Evolutionary conservation across 768 basidiomycete genomes (phyloP).

Genomic region (Pleurotus tuoliensis): DNA sequence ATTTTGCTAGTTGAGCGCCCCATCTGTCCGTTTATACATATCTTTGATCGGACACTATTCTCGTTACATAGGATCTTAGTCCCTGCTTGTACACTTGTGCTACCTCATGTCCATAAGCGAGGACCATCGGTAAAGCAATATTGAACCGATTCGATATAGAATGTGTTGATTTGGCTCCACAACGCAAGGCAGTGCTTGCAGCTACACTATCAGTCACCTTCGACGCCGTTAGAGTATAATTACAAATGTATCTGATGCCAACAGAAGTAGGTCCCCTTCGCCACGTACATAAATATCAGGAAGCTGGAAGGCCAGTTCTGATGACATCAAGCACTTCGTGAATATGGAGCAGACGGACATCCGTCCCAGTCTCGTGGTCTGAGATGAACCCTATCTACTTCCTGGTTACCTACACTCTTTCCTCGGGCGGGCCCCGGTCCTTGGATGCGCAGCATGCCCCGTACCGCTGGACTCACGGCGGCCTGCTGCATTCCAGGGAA

Average conservation of each 20-base stretch:
- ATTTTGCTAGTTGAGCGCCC: slow-evolving; percentile 53
- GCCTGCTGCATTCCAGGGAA: neutral
- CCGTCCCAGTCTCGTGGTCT: slow-evolving; percentile 5
- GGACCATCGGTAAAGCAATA: neutral
- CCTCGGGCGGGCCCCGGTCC: neutral
- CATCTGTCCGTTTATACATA: neutral
- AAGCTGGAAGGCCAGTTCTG: neutral
- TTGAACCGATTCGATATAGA: neutral
- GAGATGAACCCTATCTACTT: slow-evolving; percentile 1
- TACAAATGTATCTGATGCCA: neutral
- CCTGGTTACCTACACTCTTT: slow-evolving; percentile 2
- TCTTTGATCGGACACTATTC: neutral
- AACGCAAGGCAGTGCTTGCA: neutral
- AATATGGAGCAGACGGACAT: neutral
- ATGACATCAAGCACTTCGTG: neutral
- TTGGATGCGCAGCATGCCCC: neutral
- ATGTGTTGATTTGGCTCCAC: neutral
- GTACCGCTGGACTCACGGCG: neutral
- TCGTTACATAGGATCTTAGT: neutral
- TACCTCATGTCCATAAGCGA: slow-evolving; percentile 1
- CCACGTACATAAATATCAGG: neutral
- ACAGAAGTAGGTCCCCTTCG: neutral
- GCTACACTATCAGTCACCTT: too few relatives aligned
- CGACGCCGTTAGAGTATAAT: too few relatives aligned
- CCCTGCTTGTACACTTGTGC: neutral